Evolutionary conservation across 805 yeast genomes (phyloP), one percentile per base, ranked within the genome.

Genomic region (Saccharomyces paradoxus): DNA sequence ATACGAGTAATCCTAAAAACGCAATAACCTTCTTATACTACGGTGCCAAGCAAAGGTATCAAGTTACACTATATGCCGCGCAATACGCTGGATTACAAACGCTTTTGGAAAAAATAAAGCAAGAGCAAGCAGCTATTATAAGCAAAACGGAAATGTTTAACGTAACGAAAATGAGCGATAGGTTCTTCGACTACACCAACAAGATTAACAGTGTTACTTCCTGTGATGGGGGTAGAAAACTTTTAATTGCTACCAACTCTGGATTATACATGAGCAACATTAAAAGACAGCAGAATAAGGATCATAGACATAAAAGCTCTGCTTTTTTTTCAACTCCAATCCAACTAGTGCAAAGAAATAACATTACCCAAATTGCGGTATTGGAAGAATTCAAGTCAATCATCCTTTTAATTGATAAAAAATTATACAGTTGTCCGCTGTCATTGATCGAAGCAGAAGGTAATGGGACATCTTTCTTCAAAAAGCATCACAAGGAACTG

Each of bases 161-260:
- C 1, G 74, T 86, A 58, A 82, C 84, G 17, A 86, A 89, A 57
- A 77, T 89, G 53, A 87, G 86, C 59, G 84, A 89, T 26, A 77
- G 86, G 57, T 82, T 82, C 63, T 91, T 91, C 70, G 89, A 83
- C 59, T 81, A 83, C 50, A 75, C 77, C 22, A 83, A 91, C 65
- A 81, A 86, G 57, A 87, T 92, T 62, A 90, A 89, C 66, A 90
- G 97, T 74, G 92, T 90, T 29, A 90, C 87, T 44, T 96, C 97
- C 32, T 86, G 88, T 69, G 96, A 94, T 66, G 97, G 97, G 52
- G 98, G 98, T 22, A 81, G 96, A 59, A 88, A 91, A 66, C 73
- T 91, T 59, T 69, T 94, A 37, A 91, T 88, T 65, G 98, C 98
- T 47, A 90, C 98, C 0, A 96, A 89, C 66, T 79, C 86, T 0